phyloP scores from a whole-genome alignment of 768 basidiomycete genomes.

The Boletus barrowsii region DNA sequence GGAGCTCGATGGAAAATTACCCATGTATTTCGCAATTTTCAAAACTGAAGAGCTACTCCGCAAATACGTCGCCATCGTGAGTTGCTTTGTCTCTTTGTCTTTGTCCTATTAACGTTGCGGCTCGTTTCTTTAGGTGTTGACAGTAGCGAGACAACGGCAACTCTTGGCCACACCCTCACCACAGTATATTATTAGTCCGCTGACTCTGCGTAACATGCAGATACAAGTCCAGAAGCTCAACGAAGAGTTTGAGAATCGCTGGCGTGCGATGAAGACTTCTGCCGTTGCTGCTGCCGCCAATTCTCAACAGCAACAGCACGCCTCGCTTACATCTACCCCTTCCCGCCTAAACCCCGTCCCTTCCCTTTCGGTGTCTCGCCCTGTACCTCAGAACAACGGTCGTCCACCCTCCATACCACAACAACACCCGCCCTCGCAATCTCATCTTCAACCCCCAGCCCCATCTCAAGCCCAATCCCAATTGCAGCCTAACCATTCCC shows the following conservation, averaged over 20 bases:
- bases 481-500: conserved; percentile 5
- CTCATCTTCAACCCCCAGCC: conserved; percentile 2
- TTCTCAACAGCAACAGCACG: conserved; percentile 6
- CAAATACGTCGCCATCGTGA: conserved; percentile 53
- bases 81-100: conserved; percentile 25
- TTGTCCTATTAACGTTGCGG: conserved; percentile 6
- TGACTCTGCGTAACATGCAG: conserved; percentile 44
- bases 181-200: conserved; percentile 34
- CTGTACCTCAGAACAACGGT: conserved; percentile 25
- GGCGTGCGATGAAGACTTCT: conserved; percentile 23
- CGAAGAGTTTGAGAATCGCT: conserved; percentile 37
- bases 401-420: conserved; percentile 29
- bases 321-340: neutral
- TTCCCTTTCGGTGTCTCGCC: conserved; percentile 20
- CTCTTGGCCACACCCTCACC: conserved; percentile 23
- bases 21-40: conserved; percentile 43
- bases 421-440: conserved; percentile 9
- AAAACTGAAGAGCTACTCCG: conserved; percentile 48
- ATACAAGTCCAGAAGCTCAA: conserved; percentile 40
- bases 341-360: conserved; percentile 4
- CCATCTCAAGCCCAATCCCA: conserved; percentile 14
- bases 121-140: conserved; percentile 36
- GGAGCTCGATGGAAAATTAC: conserved; percentile 53
- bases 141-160: conserved; percentile 37
- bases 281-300: conserved; percentile 1